These are phyloP conservation scores for Brassica balearica DNA, from an alignment of 441 rosid genomes.

Conservation along the genomic window DNA sequence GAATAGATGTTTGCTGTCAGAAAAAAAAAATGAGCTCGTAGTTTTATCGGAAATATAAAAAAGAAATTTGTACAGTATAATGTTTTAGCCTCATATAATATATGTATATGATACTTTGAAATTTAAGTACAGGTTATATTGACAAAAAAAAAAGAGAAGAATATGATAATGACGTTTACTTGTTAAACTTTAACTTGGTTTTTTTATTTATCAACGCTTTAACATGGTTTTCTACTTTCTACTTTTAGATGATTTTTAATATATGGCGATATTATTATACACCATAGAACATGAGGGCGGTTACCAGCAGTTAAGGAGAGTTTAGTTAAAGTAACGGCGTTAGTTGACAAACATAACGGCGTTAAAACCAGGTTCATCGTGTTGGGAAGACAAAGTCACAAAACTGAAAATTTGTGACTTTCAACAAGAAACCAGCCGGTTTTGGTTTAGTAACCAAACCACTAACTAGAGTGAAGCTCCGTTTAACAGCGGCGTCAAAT, in stretches of 20 bases:
- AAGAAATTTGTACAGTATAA: too few relatives aligned
- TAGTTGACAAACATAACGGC: constrained; percentile 11
- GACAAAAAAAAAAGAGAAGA: too few relatives aligned
- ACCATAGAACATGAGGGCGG: neutral
- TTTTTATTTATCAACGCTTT: too few relatives aligned
- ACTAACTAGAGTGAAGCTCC: neutral
- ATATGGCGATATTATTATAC: neutral
- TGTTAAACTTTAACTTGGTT: too few relatives aligned
- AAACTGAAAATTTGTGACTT: neutral
- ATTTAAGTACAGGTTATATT: too few relatives aligned
- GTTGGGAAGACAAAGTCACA: neutral
- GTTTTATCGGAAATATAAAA: too few relatives aligned
- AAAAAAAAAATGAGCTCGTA: too few relatives aligned
- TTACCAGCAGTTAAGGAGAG: constrained; percentile 5
- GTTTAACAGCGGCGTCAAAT: constrained; percentile 8
- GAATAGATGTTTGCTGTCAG: too few relatives aligned
- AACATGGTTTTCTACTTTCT: neutral
- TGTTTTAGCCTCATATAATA: too few relatives aligned
- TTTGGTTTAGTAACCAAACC: neutral
- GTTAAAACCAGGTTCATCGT: neutral
- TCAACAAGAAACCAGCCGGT: neutral
- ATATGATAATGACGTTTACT: too few relatives aligned
- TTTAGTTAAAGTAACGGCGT: constrained; percentile 15
- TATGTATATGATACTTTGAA: too few relatives aligned
- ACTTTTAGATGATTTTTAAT: neutral